phyloP scores from a whole-genome alignment of 352 stramenopile genomes.

The Globisporangium carolinianum region DNA sequence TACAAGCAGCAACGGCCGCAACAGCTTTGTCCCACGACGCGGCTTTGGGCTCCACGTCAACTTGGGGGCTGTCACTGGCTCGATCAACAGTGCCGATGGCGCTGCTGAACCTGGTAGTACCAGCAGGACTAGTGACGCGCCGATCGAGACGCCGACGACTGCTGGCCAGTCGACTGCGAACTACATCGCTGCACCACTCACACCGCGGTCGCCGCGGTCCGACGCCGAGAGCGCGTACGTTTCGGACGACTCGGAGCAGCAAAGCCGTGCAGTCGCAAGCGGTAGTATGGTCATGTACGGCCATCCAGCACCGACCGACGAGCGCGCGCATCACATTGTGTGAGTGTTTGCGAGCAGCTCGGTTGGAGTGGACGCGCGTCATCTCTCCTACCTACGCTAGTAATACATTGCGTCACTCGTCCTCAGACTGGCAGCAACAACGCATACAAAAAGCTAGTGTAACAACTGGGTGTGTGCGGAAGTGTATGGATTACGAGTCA shows the following conservation, averaged over 20 bases:
- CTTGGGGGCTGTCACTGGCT: conserved; percentile 16
- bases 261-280: conserved; percentile 19
- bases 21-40: conserved; percentile 19
- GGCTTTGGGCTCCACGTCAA: conserved; percentile 66
- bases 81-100: neutral
- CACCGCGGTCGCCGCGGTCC: conserved; percentile 45
- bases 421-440: no score
- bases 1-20: conserved; percentile 16
- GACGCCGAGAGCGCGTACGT: conserved; percentile 54
- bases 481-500: no score
- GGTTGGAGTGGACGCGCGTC: no score
- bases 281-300: conserved; percentile 46
- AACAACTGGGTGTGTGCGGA: no score
- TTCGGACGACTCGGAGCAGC: conserved; percentile 41
- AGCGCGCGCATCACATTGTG: conserved; percentile 27
- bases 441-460: no score
- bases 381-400: no score
- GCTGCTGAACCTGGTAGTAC: no score
- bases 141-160: conserved; percentile 23
- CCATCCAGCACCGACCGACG: conserved; percentile 17
- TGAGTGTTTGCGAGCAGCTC: conserved; percentile 9
- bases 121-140: neutral
- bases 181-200: conserved; percentile 47
- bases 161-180: conserved; percentile 23
- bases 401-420: no score